phyloP scores from a whole-genome alignment of 2,329 filamentous ascomycete species.

The Furcasterigmium furcatum region DNA sequence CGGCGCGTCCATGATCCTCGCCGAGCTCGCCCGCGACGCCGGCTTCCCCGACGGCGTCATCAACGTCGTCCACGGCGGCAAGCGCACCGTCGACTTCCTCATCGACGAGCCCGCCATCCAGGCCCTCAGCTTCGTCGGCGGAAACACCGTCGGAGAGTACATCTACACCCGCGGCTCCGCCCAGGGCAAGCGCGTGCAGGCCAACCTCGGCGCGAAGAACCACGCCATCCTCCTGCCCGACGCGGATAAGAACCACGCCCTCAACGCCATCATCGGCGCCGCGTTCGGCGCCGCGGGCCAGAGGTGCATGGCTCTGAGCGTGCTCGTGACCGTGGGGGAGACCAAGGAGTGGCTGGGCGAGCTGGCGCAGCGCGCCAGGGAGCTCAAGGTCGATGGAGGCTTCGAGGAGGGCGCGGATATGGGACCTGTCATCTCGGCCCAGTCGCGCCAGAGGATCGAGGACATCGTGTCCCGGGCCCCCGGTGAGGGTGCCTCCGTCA shows the following conservation, averaged over 20 bases:
- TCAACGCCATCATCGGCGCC: slow-evolving; percentile 64
- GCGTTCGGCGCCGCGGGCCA: slow-evolving; percentile 68
- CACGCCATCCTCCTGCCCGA: slow-evolving; percentile 65
- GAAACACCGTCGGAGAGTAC: slow-evolving; percentile 67
- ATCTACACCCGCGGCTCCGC: slow-evolving; percentile 66
- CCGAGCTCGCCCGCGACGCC: slow-evolving; percentile 53
- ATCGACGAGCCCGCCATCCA: slow-evolving; percentile 67
- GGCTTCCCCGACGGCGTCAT: slow-evolving; percentile 64
- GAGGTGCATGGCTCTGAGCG: slow-evolving; percentile 67
- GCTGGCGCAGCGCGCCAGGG: slow-evolving; percentile 59
- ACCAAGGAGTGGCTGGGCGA: slow-evolving; percentile 64
- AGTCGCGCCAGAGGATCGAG: slow-evolving; percentile 16
- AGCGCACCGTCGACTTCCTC: slow-evolving; percentile 66
- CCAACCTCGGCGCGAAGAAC: slow-evolving; percentile 69
- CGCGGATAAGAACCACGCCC: slow-evolving; percentile 65
- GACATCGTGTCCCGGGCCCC: slow-evolving; percentile 15
- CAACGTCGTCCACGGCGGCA: slow-evolving; percentile 64
- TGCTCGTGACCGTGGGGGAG: slow-evolving; percentile 61
- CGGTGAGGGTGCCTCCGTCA: slow-evolving; percentile 14
- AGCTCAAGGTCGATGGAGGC: slow-evolving; percentile 27
- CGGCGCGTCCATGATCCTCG: slow-evolving; percentile 58
- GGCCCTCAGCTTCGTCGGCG: slow-evolving; percentile 66
- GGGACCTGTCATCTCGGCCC: slow-evolving; percentile 16
- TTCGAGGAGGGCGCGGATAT: slow-evolving; percentile 17
- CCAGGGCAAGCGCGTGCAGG: slow-evolving; percentile 67